Evolutionary conservation across 2,329 filamentous ascomycete species (phyloP), one percentile per base, ranked within the genome.

Genomic region (Microdochium trichocladiopsis): DNA sequence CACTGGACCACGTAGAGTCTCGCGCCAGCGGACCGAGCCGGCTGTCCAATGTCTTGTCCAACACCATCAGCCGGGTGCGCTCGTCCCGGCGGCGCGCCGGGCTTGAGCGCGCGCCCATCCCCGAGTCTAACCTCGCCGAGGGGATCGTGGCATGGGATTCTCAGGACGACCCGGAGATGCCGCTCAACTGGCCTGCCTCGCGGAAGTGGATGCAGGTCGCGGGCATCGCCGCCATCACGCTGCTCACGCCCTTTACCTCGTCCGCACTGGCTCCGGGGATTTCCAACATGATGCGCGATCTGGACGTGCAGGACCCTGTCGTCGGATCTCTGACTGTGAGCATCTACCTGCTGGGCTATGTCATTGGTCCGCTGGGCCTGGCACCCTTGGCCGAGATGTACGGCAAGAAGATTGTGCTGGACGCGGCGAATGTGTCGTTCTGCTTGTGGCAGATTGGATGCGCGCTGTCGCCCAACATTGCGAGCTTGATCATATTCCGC

Each of bases 221-320:
- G 48, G 73, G 81, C 18, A 74, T 87, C 21, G 76, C 81, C 0
- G 68, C 71, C 55, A 85, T 85, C 61, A 85, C 83, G 9, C 78
- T 87, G 57, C 79, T 87, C 61, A 84, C 83, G 0, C 82, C 84
- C 0, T 79, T 87, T 24, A 80, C 82, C 0, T 85, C 82, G 6
- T 83, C 82, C 1, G 85, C 86, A 51, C 65, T 80, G 18, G 72
- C 77, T 1, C 77, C 78, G 2, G 76, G 74, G 28, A 74, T 78
- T 51, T 53, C 55, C 1, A 62, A 66, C 31, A 63, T 80, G 23
- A 71, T 72, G 57, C 55, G 55, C 11, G 76, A 80, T 25, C 78
- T 81, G 51, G 57, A 69, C 43, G 71, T 71, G 41, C 61, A 60
- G 3, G 71, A 70, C 53, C 56, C 63, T 2, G 74, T 73, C 6